phyloP scores from a whole-genome alignment of 139 green algal genomes.

The Spirogloea muscicola region DNA sequence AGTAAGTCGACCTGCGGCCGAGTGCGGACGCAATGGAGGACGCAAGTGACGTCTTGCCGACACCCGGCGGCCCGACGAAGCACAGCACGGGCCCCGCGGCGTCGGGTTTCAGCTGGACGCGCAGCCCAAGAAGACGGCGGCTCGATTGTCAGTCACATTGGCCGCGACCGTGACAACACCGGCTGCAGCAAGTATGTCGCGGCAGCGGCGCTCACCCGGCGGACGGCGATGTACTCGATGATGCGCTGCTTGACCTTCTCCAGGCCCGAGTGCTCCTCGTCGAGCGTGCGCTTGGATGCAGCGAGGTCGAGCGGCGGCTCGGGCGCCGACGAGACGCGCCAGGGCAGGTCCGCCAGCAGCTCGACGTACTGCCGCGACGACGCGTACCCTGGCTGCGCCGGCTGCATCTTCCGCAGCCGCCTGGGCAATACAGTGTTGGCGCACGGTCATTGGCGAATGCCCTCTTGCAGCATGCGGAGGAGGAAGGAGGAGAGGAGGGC shows the following conservation, averaged over 20 bases:
- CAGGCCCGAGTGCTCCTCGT: conserved; percentile 47
- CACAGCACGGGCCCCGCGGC: conserved; percentile 49
- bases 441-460: too few relatives aligned
- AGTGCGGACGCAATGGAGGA: conserved; percentile 50
- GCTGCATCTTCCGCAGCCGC: conserved; percentile 50
- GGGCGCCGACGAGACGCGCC: conserved; percentile 40
- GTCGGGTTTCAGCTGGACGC: not conserved
- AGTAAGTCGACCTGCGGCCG: conserved; percentile 41
- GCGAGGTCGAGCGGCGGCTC: conserved; percentile 40
- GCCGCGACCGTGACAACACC: not conserved
- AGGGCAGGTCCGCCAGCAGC: conserved; percentile 71
- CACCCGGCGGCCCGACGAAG: conserved; percentile 57
- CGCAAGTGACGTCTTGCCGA: conserved; percentile 59
- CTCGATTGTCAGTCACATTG: not conserved
- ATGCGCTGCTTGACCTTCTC: conserved; percentile 60
- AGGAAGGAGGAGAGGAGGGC: too few relatives aligned
- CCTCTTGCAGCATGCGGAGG: too few relatives aligned
- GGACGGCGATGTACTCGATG: conserved; percentile 72
- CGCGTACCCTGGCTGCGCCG: conserved; percentile 56
- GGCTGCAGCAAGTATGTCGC: not conserved
- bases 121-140: not conserved
- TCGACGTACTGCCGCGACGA: conserved; percentile 66
- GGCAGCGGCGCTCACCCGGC: conserved; percentile 52
- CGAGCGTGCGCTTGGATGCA: conserved; percentile 47
- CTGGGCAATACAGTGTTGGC: not conserved